Evolutionary conservation across 208 protist species (phyloP), one percentile per base, ranked within the genome.

Genomic region (Kentomonas sorsogonicus): DNA sequence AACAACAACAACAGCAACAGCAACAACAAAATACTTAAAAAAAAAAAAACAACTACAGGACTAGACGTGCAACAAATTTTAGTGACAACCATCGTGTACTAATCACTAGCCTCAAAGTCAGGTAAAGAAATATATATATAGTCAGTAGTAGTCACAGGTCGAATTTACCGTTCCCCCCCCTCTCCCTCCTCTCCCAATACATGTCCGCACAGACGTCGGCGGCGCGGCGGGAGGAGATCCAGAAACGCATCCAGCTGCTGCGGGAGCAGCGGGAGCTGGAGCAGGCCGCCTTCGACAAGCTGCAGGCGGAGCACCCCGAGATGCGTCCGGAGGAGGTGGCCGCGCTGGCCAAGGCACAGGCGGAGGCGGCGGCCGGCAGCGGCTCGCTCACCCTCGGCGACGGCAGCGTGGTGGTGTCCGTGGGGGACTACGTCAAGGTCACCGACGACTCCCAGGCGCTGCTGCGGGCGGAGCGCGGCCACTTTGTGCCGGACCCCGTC

Each of bases 171-270:
- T n/a, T n/a, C n/a, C n/a, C n/a, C n/a, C 34, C 34, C 34, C 7
- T 7, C 34, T 39, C 10, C 34, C 15, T 15, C 34, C 34, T 7
- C 7, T 7, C 34, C 7, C 34, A 39, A 15, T 15, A 15, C 7
- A 39, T 45, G 40, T n/a, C n/a, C n/a, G n/a, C n/a, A n/a, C 26
- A 48, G 18, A 39, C 65, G 3, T 26, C 61, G 27, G 74, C 76
- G 0, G 66, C 75, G 0, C 53, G 67, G 38, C 55, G 76, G 7
- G 81, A 92, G 43, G 82, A 89, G 48, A 77, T 94, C 43, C 79
- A 91, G 59, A 72, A 75, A 29, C 74, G 69, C 40, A 64, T 94
- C 13, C 68, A 89, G 41, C 25, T 83, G 40, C 64, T 94, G 38
- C 63, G 74, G 23, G 72, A 84, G 27, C 55, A 79, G 59, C 54